These are phyloP conservation scores for Trametes coccinea DNA, from an alignment of 768 basidiomycete species.

Conservation along the genomic window DNA sequence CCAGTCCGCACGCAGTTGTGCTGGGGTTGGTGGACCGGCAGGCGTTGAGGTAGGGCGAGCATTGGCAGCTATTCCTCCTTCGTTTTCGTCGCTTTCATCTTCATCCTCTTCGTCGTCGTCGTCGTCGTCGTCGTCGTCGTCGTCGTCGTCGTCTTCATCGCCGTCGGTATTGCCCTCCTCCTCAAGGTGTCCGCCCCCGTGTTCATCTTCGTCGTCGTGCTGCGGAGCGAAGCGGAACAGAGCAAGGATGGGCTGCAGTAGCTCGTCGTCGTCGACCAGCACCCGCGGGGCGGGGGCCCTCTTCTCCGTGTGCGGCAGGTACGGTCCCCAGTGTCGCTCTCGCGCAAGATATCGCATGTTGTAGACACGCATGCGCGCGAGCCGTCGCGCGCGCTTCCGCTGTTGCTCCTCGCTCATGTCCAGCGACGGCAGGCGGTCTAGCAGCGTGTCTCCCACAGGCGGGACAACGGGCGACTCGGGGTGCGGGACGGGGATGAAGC, in stretches of 20 bases:
- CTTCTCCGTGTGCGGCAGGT: conserved; percentile 14
- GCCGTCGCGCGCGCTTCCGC: conserved; percentile 23
- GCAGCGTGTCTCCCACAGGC: neutral
- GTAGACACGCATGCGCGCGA: conserved; percentile 31
- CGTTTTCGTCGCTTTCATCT: conserved; percentile 1
- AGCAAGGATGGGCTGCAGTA: conserved; percentile 21
- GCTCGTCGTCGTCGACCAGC: conserved; percentile 11
- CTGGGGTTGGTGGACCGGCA: conserved; percentile 1
- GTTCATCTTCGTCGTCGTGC: conserved; percentile 22
- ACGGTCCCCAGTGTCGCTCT: conserved; percentile 30
- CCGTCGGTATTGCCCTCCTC: conserved; percentile 18
- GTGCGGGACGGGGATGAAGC: conserved; percentile 36
- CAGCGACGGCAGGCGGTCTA: neutral
- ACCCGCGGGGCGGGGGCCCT: neutral
- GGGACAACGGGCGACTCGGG: neutral
- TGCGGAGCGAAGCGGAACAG: conserved; percentile 10
- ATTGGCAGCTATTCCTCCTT: conserved; percentile 1
- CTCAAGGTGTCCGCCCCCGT: conserved; percentile 23
- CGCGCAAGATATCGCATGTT: conserved; percentile 28
- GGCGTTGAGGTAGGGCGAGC: neutral
- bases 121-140: conserved; percentile 21
- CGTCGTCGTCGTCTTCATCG: conserved; percentile 23
- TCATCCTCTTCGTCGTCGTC: conserved; percentile 8
- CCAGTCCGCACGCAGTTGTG: conserved; percentile 46
- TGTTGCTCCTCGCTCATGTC: conserved; percentile 21